These are phyloP conservation scores for Sphagnum magellanicum DNA, from an alignment of 228 moss, liverwort and hornwort genomes.

Conservation along the genomic window DNA sequence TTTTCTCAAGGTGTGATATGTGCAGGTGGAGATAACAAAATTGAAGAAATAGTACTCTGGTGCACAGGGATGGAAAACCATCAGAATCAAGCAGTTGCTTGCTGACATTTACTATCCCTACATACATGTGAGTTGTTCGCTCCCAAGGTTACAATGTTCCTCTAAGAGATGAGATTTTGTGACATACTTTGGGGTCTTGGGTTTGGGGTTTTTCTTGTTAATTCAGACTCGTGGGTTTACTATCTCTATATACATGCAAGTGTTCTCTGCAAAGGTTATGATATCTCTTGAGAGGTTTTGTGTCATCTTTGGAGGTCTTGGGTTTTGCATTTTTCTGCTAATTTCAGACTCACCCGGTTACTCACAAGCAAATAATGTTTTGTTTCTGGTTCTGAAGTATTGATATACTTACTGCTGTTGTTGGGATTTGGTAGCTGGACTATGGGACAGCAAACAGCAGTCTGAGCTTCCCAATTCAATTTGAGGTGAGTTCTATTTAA, in stretches of 20 bases:
- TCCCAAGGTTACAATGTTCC: no score
- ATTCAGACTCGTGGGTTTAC: no score
- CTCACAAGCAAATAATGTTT: no score
- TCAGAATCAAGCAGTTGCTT: constrained; percentile 10
- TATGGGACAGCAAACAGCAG: no score
- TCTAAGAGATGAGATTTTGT: no score
- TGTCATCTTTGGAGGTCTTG: no score
- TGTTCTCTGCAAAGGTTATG: background rate
- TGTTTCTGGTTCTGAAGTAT: no score
- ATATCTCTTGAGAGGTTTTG: no score
- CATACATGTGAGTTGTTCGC: constrained; percentile 24
- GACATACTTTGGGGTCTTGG: background rate
- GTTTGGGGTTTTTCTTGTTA: background rate
- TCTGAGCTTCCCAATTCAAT: constrained; percentile 18
- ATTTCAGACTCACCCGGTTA: no score
- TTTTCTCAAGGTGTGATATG: constrained; percentile 17
- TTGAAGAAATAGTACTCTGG: constrained; percentile 21
- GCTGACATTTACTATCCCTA: constrained; percentile 31
- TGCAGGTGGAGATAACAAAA: constrained; percentile 29
- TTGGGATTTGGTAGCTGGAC: no score
- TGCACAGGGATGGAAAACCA: constrained; percentile 6
- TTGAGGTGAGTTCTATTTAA: constrained; percentile 17
- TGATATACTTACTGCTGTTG: no score
- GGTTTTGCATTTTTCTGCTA: no score
- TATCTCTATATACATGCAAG: background rate